phyloP scores from a whole-genome alignment of 306 rosid genomes.

The Dalbergia cochinchinensis region DNA sequence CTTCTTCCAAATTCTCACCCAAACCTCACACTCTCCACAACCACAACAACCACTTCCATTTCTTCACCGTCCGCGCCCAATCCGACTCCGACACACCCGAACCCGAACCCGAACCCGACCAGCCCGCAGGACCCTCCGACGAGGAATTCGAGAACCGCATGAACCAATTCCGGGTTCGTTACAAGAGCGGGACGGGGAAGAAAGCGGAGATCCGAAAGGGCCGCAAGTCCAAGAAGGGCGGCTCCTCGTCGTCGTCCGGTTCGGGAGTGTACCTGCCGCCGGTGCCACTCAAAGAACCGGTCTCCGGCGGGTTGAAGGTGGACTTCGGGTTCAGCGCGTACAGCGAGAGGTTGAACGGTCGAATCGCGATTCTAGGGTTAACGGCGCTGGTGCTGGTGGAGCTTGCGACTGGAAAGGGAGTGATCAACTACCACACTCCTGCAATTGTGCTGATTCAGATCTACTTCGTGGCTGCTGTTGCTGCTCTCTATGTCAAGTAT shows the following conservation, averaged over 20 bases:
- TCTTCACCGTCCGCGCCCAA: constrained; percentile 65
- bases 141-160: constrained; percentile 65
- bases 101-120: constrained; percentile 39
- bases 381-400: constrained; percentile 85
- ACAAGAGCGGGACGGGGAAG: constrained; percentile 88
- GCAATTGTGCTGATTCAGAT: constrained; percentile 70
- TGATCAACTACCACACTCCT: constrained; percentile 77
- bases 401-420: constrained; percentile 83
- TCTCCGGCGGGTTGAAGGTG: constrained; percentile 70
- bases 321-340: constrained; percentile 78
- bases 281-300: constrained; percentile 78
- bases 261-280: constrained; percentile 73
- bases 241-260: constrained; percentile 41
- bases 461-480: constrained; percentile 79
- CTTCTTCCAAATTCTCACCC: constrained; percentile 36
- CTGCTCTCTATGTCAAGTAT: constrained; percentile 69
- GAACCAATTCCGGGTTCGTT: constrained; percentile 59
- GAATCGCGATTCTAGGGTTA: constrained; percentile 72
- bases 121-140: constrained; percentile 31
- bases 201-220: constrained; percentile 78
- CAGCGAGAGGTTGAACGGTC: constrained; percentile 83
- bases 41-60: constrained; percentile 37
- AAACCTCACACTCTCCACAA: constrained; percentile 50
- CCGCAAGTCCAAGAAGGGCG: constrained; percentile 57
- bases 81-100: constrained; percentile 47